phyloP scores from a whole-genome alignment of 2,329 filamentous ascomycete genomes.

The Lecanicillium sp. region DNA sequence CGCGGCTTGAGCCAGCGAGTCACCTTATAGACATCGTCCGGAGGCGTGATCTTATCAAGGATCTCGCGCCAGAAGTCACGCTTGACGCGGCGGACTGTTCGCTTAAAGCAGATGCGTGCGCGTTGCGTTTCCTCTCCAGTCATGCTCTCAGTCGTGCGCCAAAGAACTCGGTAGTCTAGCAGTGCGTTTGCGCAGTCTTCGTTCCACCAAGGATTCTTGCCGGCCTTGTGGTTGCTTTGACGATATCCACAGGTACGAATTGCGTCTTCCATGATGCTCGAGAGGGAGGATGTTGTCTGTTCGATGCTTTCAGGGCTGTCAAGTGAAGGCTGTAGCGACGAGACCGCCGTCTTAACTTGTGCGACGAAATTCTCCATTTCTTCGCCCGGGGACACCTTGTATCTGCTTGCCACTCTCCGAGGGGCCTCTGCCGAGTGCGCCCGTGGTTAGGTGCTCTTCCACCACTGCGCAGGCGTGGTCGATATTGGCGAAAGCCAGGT shows the following conservation, averaged over 20 bases:
- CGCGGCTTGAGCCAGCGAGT: slow-evolving; percentile 3
- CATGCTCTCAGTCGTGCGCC: not conserved
- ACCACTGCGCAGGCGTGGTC: not conserved
- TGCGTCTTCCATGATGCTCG: slow-evolving; percentile 1
- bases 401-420: not conserved
- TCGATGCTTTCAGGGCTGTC: slow-evolving; percentile 1
- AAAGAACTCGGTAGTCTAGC: not conserved
- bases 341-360: not conserved
- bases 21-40: slow-evolving; percentile 1
- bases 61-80: slow-evolving; percentile 1
- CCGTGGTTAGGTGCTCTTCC: slow-evolving; percentile 3
- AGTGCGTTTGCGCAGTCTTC: slow-evolving; percentile 1
- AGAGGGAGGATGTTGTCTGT: not conserved
- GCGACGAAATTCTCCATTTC: not conserved
- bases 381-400: not conserved
- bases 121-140: not conserved
- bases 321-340: not conserved
- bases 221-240: not conserved
- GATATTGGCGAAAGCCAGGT: slow-evolving; percentile 3
- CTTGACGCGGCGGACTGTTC: not conserved
- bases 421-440: not conserved
- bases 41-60: not conserved
- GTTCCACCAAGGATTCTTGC: slow-evolving; percentile 4
- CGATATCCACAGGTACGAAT: not conserved
- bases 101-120: not conserved